phyloP scores from a whole-genome alignment of 805 yeast genomes.

The Vanderwaltozyma polyspora region DNA sequence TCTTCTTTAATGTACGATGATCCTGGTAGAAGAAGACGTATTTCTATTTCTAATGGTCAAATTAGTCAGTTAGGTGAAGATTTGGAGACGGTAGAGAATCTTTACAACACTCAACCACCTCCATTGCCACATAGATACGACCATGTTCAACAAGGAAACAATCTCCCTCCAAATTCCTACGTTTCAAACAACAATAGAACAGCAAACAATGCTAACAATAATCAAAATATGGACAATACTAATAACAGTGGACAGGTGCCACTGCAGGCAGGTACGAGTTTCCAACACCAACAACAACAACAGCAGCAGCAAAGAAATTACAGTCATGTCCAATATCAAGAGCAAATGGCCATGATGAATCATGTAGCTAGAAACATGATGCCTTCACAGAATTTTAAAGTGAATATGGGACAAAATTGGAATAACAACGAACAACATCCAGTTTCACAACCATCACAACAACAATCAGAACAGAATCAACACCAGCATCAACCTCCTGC shows the following conservation, averaged over 20 bases:
- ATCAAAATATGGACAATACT: background rate
- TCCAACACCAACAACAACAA: too few relatives aligned
- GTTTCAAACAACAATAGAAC: background rate
- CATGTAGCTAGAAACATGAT: too few relatives aligned
- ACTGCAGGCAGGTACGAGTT: too few relatives aligned
- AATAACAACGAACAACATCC: conserved; percentile 1
- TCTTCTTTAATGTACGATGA: conserved; percentile 22
- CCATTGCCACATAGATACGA: conserved; percentile 19
- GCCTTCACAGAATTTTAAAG: too few relatives aligned
- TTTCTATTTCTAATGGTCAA: conserved; percentile 77
- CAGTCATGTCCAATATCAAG: background rate
- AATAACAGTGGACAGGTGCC: background rate
- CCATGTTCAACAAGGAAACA: conserved; percentile 19
- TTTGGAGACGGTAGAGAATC: conserved; percentile 27
- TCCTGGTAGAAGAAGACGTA: conserved; percentile 32
- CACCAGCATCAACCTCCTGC: too few relatives aligned
- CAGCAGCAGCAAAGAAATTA: background rate
- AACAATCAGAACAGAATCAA: conserved; percentile 1
- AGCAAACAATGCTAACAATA: background rate
- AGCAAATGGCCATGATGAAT: too few relatives aligned
- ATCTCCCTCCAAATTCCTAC: background rate
- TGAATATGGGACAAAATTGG: too few relatives aligned
- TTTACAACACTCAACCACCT: conserved; percentile 26
- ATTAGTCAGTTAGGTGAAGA: conserved; percentile 58
- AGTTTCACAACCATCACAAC: conserved; percentile 5